phyloP scores from a whole-genome alignment of 345 rosid genomes.

The Hibiscus tridactylites region DNA sequence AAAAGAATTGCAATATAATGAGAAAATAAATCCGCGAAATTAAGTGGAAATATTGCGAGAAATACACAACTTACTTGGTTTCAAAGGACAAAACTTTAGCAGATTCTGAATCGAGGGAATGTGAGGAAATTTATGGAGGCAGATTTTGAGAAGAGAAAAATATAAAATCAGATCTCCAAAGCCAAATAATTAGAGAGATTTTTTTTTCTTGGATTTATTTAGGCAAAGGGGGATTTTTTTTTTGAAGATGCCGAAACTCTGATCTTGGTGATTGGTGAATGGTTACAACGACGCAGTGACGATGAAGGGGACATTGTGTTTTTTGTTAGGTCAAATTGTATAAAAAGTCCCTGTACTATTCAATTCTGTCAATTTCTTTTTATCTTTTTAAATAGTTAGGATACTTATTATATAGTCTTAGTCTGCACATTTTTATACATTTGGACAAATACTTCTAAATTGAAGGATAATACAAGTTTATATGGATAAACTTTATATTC shows the following conservation, averaged over 20 bases:
- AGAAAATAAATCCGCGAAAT: not conserved
- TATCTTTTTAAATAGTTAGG: too few species aligned
- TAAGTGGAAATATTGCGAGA: not conserved
- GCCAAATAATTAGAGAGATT: not conserved
- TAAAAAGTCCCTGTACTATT: not conserved
- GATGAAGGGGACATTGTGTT: not conserved
- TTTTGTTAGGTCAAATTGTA: not conserved
- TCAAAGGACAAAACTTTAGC: not conserved
- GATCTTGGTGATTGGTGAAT: not conserved
- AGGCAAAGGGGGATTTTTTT: not conserved
- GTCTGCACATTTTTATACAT: too few species aligned
- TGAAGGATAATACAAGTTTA: too few species aligned
- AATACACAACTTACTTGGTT: not conserved
- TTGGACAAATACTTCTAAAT: too few species aligned
- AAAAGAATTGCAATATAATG: not conserved
- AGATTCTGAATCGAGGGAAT: not conserved
- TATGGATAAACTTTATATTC: too few species aligned
- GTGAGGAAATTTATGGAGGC: not conserved
- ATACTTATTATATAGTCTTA: too few species aligned
- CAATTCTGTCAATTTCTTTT: too few species aligned
- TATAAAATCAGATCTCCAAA: not conserved
- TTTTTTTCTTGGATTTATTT: not conserved
- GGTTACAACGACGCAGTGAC: not conserved
- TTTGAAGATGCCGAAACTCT: constrained; percentile 9
- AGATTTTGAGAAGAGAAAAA: not conserved